Conservation (phyloP, 164 flowering plant species). For the Santalum album region DNA sequence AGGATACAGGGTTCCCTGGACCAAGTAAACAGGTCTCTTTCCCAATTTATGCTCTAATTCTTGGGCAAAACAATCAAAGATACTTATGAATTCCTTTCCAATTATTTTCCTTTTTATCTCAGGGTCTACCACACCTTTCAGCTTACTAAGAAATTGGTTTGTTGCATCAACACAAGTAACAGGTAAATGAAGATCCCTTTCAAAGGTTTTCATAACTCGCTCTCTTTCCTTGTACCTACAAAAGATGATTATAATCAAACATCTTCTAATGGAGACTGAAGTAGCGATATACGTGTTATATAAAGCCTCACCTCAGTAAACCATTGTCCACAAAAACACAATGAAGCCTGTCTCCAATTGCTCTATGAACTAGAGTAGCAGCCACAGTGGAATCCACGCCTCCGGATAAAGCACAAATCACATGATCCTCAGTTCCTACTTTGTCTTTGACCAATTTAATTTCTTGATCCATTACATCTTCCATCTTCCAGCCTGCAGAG, state of each 20-base stretch:
- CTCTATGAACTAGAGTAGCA: constrained; percentile 93
- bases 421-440: constrained; percentile 72
- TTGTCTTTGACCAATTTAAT: constrained; percentile 50
- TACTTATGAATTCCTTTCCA: constrained; percentile 76
- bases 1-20: constrained; percentile 96
- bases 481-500: constrained; percentile 79
- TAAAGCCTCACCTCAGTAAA: constrained; percentile 53
- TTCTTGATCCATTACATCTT: constrained; percentile 80
- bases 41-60: constrained; percentile 65
- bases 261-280: constrained; percentile 1
- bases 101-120: constrained; percentile 89
- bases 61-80: constrained; percentile 76
- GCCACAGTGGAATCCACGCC: constrained; percentile 98
- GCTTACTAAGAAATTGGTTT: constrained; percentile 64
- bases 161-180: constrained; percentile 87
- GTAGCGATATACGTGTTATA: background rate
- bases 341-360: constrained; percentile 88
- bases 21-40: constrained; percentile 63
- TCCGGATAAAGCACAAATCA: constrained; percentile 91
- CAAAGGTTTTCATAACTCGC: constrained; percentile 87
- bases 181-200: constrained; percentile 78
- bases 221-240: constrained; percentile 78
- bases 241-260: constrained; percentile 2
- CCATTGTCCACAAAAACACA: constrained; percentile 98
- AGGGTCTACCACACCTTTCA: constrained; percentile 88